Base-by-base conservation (phyloP, 495 filamentous ascomycete species). In the Patellaria atrata region DNA sequence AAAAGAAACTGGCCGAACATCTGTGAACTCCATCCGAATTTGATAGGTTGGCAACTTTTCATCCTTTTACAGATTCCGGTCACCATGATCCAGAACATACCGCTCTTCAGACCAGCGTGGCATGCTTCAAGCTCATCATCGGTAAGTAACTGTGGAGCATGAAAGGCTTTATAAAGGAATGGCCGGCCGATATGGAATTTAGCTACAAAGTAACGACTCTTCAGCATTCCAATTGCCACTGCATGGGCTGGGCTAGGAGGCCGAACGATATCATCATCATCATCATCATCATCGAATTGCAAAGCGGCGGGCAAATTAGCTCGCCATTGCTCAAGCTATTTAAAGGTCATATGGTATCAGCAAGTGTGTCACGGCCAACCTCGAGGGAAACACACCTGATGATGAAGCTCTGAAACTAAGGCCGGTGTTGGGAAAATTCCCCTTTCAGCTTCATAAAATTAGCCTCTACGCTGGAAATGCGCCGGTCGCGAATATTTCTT, bases 251-350 rank as follows among this genome's bases (percentile, higher is more conserved):
- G 45, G 16, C 40, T 48, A 2, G 40, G 45, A n/a, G 30, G 32
- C 8, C 28, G 28, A 4, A 27, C 27, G 22, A 33, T 33, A 19
- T 12, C 24, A 28, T 29, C 35, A 9, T 43, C 45, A 5, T 30
- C 14, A 9, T 43, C 45, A 5, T 30, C 14, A 14, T 43, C 40
- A 5, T 40, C 26, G 21, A 48, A 48, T n/a, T 45, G 41, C 4
- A 48, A 33, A n/a, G 41, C 17, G 14, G 37, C 23, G 5, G 45
- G 45, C 13, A 48, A 41, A 23, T 48, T 48, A 3, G 12, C 35
- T 4, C 41, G 36, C 45, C 45, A 48, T 38, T 48, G 41, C 8
- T 48, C 45, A 2, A 48, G 41, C 30, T n/a, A n/a, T n/a, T n/a
- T n/a, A n/a, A n/a, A n/a, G n/a, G n/a, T n/a, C n/a, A n/a, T n/a